A percentile compares a stretch with the other conserved stretches of the same genome.
phyloP scores from a whole-genome alignment of 1,284 basidiomycete genomes.

The Amylostereum areolatum region DNA sequence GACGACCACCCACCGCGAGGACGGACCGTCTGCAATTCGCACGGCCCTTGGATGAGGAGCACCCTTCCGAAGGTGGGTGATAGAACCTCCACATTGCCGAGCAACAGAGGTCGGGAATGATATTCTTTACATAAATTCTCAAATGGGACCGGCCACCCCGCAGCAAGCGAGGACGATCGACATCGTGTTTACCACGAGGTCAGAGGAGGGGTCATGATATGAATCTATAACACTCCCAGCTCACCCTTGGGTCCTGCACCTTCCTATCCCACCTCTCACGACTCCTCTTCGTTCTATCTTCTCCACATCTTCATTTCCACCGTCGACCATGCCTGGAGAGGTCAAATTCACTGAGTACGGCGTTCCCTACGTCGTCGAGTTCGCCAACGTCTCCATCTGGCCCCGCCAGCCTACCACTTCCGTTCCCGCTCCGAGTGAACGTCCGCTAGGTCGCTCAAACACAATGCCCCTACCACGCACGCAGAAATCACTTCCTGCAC shows the following conservation, averaged over 20 bases:
- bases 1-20: no score
- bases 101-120: no score
- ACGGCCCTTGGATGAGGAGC: no score
- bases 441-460: conserved; percentile 9
- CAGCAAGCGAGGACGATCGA: no score
- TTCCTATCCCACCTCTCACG: background rate
- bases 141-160: no score
- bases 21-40: no score
- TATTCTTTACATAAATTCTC: no score
- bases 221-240: no score
- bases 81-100: no score
- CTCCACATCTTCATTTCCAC: background rate
- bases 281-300: background rate
- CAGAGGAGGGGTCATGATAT: no score
- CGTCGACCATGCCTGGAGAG: conserved; percentile 23
- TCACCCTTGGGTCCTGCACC: background rate
- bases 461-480: conserved; percentile 8
- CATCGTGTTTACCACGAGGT: no score
- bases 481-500: conserved; percentile 11
- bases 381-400: conserved; percentile 35
- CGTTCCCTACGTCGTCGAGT: conserved; percentile 35
- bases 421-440: background rate
- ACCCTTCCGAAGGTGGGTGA: no score
- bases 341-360: conserved; percentile 38
- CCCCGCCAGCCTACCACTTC: conserved; percentile 14